A percentile compares a stretch with the other conserved stretches of the same genome.
Conservation (phyloP, 192 early-diverging fungal genomes). For the Coemansia sp. region DNA sequence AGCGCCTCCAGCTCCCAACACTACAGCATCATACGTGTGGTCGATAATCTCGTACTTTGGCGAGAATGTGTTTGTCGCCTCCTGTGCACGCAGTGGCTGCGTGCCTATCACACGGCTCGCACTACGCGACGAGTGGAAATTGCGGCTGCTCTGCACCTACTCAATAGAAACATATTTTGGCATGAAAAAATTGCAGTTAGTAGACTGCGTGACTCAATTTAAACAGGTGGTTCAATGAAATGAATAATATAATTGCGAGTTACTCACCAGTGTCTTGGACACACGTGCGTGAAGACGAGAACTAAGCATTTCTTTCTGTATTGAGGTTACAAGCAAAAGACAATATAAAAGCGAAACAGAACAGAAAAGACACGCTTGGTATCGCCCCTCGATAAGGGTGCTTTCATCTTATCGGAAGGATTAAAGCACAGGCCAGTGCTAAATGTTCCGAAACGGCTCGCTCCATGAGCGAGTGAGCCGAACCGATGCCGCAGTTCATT, state of each 20-base stretch:
- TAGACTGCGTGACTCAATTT: conserved; percentile 2
- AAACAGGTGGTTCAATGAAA: not conserved
- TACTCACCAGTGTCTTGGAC: conserved; percentile 43
- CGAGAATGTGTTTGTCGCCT: conserved; percentile 57
- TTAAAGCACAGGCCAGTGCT: conserved; percentile 6
- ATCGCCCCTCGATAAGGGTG: not conserved
- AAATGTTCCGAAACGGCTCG: conserved; percentile 10
- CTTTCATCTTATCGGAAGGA: conserved; percentile 3
- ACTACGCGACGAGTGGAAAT: conserved; percentile 66
- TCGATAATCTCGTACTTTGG: conserved; percentile 92
- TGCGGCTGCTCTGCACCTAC: conserved; percentile 52
- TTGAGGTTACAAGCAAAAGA: not conserved
- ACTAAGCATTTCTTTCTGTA: conserved; percentile 31
- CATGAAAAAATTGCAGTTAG: not conserved
- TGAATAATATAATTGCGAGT: not conserved
- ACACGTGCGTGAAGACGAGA: conserved; percentile 34
- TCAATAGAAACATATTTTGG: not conserved
- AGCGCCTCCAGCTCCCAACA: conserved; percentile 97
- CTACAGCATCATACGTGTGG: conserved; percentile 98
- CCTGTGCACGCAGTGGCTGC: conserved; percentile 72
- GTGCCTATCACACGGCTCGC: conserved; percentile 67
- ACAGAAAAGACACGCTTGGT: conserved; percentile 3
- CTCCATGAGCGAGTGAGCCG: not conserved
- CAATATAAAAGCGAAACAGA: not conserved
- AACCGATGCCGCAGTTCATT: no score